phyloP scores from a whole-genome alignment of 192 early-diverging fungal genomes.

The Rhizoclosmatium globosum region DNA sequence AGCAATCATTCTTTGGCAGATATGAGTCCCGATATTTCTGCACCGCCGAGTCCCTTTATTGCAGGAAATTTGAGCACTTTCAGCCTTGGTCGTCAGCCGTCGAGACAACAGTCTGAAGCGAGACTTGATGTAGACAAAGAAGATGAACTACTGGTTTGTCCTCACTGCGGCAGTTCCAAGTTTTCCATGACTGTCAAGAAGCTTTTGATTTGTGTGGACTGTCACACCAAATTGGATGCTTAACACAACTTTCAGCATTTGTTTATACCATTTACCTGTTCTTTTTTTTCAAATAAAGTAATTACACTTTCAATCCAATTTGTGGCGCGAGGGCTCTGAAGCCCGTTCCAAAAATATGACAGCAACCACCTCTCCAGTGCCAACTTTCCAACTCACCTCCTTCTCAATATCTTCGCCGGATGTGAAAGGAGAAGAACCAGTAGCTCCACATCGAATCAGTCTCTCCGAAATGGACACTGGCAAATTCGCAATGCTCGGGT shows the following conservation, averaged over 20 bases:
- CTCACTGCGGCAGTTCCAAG: constrained; percentile 3
- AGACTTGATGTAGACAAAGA: neutral
- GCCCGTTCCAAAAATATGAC: too few relatives aligned
- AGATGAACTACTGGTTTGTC: neutral
- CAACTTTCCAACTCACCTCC: neutral
- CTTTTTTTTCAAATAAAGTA: neutral
- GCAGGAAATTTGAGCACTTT: neutral
- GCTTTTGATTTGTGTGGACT: constrained; percentile 28
- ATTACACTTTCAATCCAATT: neutral
- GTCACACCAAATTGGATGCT: neutral
- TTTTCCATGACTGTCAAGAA: constrained; percentile 1
- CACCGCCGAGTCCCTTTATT: neutral
- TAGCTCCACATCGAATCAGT: constrained; percentile 27
- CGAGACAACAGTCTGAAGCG: neutral
- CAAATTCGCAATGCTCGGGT: constrained; percentile 52
- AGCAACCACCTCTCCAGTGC: neutral
- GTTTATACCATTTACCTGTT: neutral
- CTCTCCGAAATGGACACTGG: constrained; percentile 54
- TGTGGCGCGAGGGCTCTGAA: neutral
- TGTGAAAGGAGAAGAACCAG: neutral
- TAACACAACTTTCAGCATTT: constrained; percentile 4
- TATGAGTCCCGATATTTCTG: neutral
- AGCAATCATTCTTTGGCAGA: neutral
- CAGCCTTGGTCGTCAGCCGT: neutral
- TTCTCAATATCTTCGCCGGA: neutral